Conservation (phyloP, 2,329 filamentous ascomycete species). For the Penicillium sp. region DNA sequence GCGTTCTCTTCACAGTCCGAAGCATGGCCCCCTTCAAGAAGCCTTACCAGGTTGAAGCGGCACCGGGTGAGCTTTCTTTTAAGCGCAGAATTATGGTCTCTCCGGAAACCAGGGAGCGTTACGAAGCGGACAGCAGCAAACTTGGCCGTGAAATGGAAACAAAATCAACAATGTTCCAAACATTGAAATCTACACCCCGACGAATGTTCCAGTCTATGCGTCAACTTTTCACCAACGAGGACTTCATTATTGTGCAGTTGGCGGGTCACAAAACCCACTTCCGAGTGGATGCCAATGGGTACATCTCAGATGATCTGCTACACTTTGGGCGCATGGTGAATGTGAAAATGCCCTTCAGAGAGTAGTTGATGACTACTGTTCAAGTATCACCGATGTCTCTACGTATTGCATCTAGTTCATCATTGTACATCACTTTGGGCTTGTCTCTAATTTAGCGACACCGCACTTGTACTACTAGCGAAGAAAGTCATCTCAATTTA, state of each 20-base stretch:
- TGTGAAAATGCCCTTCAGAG: conserved; percentile 4
- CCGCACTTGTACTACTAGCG: conserved; percentile 1
- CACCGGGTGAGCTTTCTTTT: conserved; percentile 23
- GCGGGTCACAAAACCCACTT: conserved; percentile 37
- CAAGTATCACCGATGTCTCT: neutral
- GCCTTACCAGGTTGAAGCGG: conserved; percentile 33
- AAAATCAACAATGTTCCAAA: conserved; percentile 32
- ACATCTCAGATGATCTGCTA: conserved; percentile 36
- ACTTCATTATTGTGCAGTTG: conserved; percentile 41
- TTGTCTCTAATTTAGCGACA: neutral
- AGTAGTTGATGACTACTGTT: neutral
- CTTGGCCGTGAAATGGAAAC: conserved; percentile 12
- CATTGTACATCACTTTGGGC: conserved; percentile 5
- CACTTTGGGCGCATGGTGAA: conserved; percentile 25
- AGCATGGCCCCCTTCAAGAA: conserved; percentile 41
- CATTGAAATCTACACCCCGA: conserved; percentile 32
- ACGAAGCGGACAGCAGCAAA: conserved; percentile 19
- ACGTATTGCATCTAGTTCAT: neutral
- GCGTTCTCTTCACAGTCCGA: conserved; percentile 38
- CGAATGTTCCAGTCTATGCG: conserved; percentile 36
- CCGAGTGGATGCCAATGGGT: conserved; percentile 41
- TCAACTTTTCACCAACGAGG: conserved; percentile 42
- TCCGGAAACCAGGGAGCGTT: conserved; percentile 25
- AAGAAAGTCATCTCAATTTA: neutral
- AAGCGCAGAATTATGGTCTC: conserved; percentile 36